Conservation (phyloP, 345 rosid species). For the Boechera divaricarpa region DNA sequence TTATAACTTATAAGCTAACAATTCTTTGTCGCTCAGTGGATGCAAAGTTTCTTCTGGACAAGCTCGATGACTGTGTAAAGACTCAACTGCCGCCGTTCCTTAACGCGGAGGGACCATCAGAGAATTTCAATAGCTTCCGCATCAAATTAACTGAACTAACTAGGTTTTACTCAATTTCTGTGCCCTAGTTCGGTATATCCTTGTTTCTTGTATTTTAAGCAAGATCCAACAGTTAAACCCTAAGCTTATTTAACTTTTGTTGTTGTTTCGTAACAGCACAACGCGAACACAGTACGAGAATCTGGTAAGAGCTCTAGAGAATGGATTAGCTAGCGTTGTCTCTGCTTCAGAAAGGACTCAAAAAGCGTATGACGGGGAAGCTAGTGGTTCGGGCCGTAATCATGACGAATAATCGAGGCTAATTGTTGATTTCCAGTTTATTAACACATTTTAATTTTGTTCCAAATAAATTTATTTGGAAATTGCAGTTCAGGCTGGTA, state of each 20-base stretch:
- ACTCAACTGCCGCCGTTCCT: not conserved
- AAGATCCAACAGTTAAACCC: not conserved
- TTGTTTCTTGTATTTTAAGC: constrained; percentile 2
- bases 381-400: constrained; percentile 18
- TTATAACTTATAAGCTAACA: not conserved
- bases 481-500: not conserved
- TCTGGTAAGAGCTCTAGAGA: constrained; percentile 69
- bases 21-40: constrained; percentile 11
- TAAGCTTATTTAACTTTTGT: not conserved
- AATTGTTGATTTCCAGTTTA: not conserved
- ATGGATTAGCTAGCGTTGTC: constrained; percentile 55
- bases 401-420: constrained; percentile 13
- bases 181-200: not conserved
- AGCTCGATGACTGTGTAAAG: constrained; percentile 13
- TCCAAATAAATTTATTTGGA: not conserved
- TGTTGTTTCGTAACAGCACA: constrained; percentile 52
- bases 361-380: not conserved
- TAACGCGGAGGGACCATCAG: constrained; percentile 40
- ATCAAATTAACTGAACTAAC: constrained; percentile 60
- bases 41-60: not conserved
- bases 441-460: not conserved
- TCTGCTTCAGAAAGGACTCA: constrained; percentile 28
- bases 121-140: constrained; percentile 62
- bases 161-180: constrained; percentile 50
- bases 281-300: constrained; percentile 67